These are phyloP conservation scores for Trifolium dubium DNA, from an alignment of 306 rosid species.

Conservation along the genomic window DNA sequence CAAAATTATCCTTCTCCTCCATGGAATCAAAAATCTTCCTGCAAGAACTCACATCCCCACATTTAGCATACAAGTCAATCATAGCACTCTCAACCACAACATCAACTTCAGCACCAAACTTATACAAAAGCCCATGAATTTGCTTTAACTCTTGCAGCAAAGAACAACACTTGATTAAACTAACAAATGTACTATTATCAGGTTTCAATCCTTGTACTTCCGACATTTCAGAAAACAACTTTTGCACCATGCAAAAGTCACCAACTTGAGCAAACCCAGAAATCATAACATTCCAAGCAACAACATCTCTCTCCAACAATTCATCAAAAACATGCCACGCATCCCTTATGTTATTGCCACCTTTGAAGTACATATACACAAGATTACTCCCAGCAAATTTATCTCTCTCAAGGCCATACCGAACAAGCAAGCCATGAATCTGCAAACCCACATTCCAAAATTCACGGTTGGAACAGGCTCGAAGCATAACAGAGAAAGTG, in stretches of 20 bases:
- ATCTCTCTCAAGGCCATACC: conserved; percentile 50
- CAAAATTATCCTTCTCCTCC: conserved; percentile 56
- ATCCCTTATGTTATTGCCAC: conserved; percentile 31
- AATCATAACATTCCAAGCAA: conserved; percentile 66
- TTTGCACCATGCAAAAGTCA: conserved; percentile 42
- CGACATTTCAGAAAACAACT: conserved; percentile 58
- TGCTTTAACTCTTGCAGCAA: conserved; percentile 46
- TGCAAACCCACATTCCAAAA: conserved; percentile 50
- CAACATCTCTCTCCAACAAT: conserved; percentile 51
- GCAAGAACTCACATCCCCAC: conserved; percentile 49
- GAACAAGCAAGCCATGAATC: conserved; percentile 53
- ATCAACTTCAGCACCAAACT: conserved; percentile 54
- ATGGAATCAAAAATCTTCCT: conserved; percentile 51
- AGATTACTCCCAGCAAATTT: conserved; percentile 59
- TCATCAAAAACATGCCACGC: conserved; percentile 47
- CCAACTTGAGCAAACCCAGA: conserved; percentile 61
- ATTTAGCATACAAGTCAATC: conserved; percentile 57
- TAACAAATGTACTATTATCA: conserved; percentile 44
- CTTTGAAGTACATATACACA: conserved; percentile 52
- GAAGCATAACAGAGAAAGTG: conserved; percentile 50
- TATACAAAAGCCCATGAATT: conserved; percentile 52
- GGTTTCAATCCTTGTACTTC: conserved; percentile 48
- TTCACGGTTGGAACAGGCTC: conserved; percentile 47
- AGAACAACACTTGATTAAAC: conserved; percentile 56
- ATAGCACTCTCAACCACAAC: conserved; percentile 54